A percentile compares a stretch with the other conserved stretches of the same genome.
These are phyloP conservation scores for Paracamarosporium sp. DNA, from an alignment of 2,329 filamentous ascomycete genomes.

Conservation along the genomic window DNA sequence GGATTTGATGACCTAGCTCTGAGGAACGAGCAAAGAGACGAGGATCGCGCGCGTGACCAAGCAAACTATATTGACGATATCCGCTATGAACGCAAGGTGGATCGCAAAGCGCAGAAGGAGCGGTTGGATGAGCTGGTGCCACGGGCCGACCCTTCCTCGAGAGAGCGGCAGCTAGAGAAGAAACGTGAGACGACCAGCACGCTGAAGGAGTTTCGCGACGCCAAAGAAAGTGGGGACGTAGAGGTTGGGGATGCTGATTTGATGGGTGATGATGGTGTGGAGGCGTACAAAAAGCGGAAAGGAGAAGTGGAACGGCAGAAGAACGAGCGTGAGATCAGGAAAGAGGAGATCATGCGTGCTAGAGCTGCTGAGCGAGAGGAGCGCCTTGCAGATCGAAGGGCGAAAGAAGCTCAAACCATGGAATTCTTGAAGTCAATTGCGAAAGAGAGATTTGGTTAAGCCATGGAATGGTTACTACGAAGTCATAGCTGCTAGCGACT, in stretches of 20 bases:
- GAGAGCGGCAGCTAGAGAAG: conserved; percentile 88
- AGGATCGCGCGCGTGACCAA: conserved; percentile 59
- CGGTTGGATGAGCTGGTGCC: conserved; percentile 81
- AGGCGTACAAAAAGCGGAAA: conserved; percentile 71
- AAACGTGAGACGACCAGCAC: conserved; percentile 73
- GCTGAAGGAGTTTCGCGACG: conserved; percentile 74
- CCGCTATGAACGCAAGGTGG: conserved; percentile 66
- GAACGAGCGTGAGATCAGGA: conserved; percentile 80
- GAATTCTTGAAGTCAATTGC: conserved; percentile 80
- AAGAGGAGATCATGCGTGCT: conserved; percentile 81
- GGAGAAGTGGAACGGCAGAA: conserved; percentile 73
- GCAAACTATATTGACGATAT: conserved; percentile 58
- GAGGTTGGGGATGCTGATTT: conserved; percentile 77
- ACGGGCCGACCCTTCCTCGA: conserved; percentile 80
- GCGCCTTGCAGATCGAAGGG: conserved; percentile 70
- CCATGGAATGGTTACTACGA: not conserved
- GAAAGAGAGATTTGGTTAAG: conserved; percentile 67
- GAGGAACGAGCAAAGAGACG: conserved; percentile 63
- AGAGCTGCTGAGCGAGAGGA: conserved; percentile 81
- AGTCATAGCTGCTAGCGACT: not conserved
- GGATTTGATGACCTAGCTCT: conserved; percentile 75
- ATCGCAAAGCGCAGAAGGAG: conserved; percentile 72
- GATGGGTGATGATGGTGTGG: conserved; percentile 74
- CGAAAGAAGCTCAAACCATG: conserved; percentile 85
- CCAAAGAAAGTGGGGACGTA: conserved; percentile 66